Percentiles rank a stretch among this genome's conserved stretches.
Conservation (phyloP, 768 basidiomycete species). For the Hygrocybe punicea region DNA sequence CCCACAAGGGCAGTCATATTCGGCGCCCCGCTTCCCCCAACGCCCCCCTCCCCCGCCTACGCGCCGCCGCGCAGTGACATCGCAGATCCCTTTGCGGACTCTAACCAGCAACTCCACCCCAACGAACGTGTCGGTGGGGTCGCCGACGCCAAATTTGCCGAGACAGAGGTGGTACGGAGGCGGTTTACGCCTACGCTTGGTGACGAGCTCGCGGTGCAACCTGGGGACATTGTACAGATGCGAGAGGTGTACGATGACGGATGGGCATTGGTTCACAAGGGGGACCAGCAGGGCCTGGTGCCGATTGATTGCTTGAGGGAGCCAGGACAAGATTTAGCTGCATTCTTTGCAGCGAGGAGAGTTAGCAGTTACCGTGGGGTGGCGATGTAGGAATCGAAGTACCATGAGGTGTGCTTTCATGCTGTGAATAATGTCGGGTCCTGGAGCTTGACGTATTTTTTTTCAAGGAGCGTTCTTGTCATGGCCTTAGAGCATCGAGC, state of each 20-base stretch:
- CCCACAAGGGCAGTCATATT: background rate
- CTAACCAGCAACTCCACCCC: background rate
- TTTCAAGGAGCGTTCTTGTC: too few species aligned
- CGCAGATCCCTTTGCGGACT: background rate
- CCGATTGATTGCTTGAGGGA: conserved; percentile 65
- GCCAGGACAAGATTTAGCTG: conserved; percentile 43
- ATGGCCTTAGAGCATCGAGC: too few species aligned
- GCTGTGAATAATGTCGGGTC: too few species aligned
- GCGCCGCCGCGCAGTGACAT: background rate
- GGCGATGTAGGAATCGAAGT: background rate
- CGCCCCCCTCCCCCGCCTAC: conserved; percentile 2
- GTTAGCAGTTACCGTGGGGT: conserved; percentile 32
- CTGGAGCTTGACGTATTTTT: too few species aligned
- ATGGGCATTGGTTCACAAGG: conserved; percentile 61
- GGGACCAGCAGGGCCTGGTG: conserved; percentile 48
- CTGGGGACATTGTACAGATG: conserved; percentile 53
- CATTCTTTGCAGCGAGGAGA: conserved; percentile 49
- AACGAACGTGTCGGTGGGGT: background rate
- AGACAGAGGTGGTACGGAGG: conserved; percentile 49
- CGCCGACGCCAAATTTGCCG: conserved; percentile 30
- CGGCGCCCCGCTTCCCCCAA: conserved; percentile 18
- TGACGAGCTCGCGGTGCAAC: conserved; percentile 56
- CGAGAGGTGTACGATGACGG: conserved; percentile 62
- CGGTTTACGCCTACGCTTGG: conserved; percentile 54
- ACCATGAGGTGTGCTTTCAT: too few species aligned